Conservation (phyloP, 2,329 filamentous ascomycete genomes). For the Penicillium sp. region DNA sequence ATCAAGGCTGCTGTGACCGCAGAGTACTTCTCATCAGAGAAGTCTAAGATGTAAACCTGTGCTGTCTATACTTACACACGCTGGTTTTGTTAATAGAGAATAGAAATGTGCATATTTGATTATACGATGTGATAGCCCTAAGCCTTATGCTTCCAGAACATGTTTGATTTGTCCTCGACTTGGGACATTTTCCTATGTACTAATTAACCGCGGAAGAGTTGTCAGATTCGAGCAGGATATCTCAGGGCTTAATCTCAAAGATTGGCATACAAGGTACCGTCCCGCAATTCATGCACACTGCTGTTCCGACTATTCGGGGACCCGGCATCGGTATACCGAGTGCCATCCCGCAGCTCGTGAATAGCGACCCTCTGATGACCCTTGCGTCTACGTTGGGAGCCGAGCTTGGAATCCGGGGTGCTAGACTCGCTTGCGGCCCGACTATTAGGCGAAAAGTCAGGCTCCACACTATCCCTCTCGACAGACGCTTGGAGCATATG, state of each 20-base stretch:
- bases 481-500: conserved; percentile 37
- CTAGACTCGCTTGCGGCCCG: conserved; percentile 32
- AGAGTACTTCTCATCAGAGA: conserved; percentile 62
- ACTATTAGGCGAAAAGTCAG: conserved; percentile 25
- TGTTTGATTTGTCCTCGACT: background rate
- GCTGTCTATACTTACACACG: background rate
- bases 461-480: conserved; percentile 27
- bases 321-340: conserved; percentile 41
- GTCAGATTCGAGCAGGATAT: background rate
- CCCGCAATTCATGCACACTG: conserved; percentile 42
- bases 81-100: background rate
- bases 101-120: background rate
- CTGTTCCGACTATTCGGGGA: conserved; percentile 31
- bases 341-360: conserved; percentile 43
- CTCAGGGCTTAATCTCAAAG: conserved; percentile 21
- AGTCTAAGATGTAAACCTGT: conserved; percentile 43
- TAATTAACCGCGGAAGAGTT: background rate
- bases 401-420: conserved; percentile 30
- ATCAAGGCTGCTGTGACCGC: conserved; percentile 69
- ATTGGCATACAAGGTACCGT: conserved; percentile 44
- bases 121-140: too few species aligned
- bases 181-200: background rate
- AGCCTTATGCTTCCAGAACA: too few species aligned
- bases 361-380: conserved; percentile 39
- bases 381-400: conserved; percentile 29